Conservation (phyloP, 2,329 filamentous ascomycete genomes). For the Fusarium denticulatum region DNA sequence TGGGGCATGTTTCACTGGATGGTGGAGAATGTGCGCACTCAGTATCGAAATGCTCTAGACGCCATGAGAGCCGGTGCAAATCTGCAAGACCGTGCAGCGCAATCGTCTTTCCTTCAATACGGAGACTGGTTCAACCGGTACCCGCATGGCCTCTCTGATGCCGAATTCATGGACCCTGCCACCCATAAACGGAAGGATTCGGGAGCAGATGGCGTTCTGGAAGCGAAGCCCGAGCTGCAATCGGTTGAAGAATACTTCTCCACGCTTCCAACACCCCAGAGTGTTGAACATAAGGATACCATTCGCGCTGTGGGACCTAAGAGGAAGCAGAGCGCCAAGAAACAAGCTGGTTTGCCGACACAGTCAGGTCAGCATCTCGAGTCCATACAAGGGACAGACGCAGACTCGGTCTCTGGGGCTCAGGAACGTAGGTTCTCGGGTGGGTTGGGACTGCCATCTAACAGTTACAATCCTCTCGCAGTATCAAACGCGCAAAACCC, state of each 20-base stretch:
- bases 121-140: constrained; percentile 98
- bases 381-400: constrained; percentile 28
- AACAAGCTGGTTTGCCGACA: constrained; percentile 22
- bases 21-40: constrained; percentile 88
- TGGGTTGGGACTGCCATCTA: constrained; percentile 54
- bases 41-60: constrained; percentile 87
- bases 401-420: constrained; percentile 21
- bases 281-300: constrained; percentile 52
- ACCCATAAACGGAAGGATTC: constrained; percentile 75
- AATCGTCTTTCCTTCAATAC: constrained; percentile 85
- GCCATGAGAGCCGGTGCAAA: constrained; percentile 75
- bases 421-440: constrained; percentile 54
- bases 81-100: constrained; percentile 56
- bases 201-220: constrained; percentile 86
- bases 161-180: constrained; percentile 83
- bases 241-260: constrained; percentile 96
- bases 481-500: constrained; percentile 54
- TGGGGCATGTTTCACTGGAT: constrained; percentile 99
- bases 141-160: constrained; percentile 86
- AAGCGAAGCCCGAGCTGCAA: constrained; percentile 89
- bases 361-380: constrained; percentile 37
- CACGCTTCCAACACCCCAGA: constrained; percentile 71
- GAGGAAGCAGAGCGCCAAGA: constrained; percentile 53
- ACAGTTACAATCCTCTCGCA: constrained; percentile 56
- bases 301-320: constrained; percentile 43